These are phyloP conservation scores for Leptographium lundbergii DNA, from an alignment of 2,329 filamentous ascomycete species.

Conservation along the genomic window DNA sequence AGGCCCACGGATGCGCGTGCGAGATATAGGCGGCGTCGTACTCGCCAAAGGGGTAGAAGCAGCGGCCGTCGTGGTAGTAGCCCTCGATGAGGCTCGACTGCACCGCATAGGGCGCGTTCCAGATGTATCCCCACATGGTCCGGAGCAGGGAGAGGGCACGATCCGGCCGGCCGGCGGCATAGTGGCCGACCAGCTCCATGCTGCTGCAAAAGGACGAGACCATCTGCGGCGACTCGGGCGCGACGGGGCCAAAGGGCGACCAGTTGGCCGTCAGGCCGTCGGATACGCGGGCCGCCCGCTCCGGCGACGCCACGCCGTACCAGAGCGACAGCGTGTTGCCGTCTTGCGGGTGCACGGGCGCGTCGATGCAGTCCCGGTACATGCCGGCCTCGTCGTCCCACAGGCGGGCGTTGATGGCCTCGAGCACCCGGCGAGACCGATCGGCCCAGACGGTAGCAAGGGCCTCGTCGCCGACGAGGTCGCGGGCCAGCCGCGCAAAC, in stretches of 20 bases:
- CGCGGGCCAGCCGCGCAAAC: not conserved
- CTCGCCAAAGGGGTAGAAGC: slow-evolving; percentile 39
- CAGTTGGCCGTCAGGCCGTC: slow-evolving; percentile 34
- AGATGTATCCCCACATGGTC: slow-evolving; percentile 46
- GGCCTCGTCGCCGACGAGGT: not conserved
- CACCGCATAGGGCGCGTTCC: slow-evolving; percentile 42
- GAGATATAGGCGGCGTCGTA: slow-evolving; percentile 30
- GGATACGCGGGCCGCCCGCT: slow-evolving; percentile 27
- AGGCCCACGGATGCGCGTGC: slow-evolving; percentile 36
- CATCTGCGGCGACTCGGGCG: slow-evolving; percentile 43
- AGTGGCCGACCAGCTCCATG: slow-evolving; percentile 45
- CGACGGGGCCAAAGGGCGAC: slow-evolving; percentile 41
- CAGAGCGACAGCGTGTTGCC: slow-evolving; percentile 42
- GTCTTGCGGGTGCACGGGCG: slow-evolving; percentile 37
- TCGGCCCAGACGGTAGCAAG: not conserved
- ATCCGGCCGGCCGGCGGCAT: slow-evolving; percentile 29
- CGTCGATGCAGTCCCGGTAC: slow-evolving; percentile 19
- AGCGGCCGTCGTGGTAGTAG: slow-evolving; percentile 41
- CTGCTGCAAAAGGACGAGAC: slow-evolving; percentile 44
- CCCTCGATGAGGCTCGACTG: slow-evolving; percentile 46
- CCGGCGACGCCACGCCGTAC: slow-evolving; percentile 28
- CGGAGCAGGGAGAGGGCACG: slow-evolving; percentile 45
- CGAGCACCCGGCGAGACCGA: not conserved
- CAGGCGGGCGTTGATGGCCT: not conserved
- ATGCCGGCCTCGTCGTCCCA: not conserved